phyloP scores from a whole-genome alignment of 306 rosid genomes.

The Rubus parviflorus region DNA sequence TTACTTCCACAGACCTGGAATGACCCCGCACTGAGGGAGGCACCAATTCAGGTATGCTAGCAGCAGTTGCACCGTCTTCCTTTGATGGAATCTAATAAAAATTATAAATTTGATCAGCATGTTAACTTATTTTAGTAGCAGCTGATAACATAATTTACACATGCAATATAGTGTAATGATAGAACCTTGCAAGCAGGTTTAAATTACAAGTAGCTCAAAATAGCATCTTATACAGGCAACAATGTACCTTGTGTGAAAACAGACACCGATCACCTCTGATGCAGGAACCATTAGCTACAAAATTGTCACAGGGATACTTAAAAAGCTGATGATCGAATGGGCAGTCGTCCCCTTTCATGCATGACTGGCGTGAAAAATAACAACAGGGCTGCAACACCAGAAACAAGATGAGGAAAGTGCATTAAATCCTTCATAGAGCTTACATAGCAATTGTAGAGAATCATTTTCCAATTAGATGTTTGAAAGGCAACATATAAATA shows the following conservation, averaged over 20 bases:
- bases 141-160: too few relatives aligned
- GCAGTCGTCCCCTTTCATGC: conserved; percentile 95
- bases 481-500: too few relatives aligned
- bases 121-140: conserved; percentile 1
- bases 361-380: conserved; percentile 63
- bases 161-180: neutral
- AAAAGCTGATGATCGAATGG: conserved; percentile 83
- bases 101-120: conserved; percentile 18
- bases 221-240: conserved; percentile 17
- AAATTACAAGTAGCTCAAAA: conserved; percentile 4
- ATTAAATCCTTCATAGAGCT: neutral
- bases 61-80: conserved; percentile 37
- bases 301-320: conserved; percentile 73
- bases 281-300: conserved; percentile 65
- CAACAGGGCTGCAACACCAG: conserved; percentile 70
- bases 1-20: conserved; percentile 38
- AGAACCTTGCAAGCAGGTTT: conserved; percentile 1
- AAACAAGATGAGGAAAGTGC: conserved; percentile 13
- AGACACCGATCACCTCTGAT: conserved; percentile 63
- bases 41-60: conserved; percentile 41
- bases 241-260: conserved; percentile 81
- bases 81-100: conserved; percentile 49
- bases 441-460: too few relatives aligned
- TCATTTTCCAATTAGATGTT: too few relatives aligned
- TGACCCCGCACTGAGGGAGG: conserved; percentile 26